Base-by-base conservation (phyloP, 2,329 filamentous ascomycete species). In the Ceratocystis variospora region DNA sequence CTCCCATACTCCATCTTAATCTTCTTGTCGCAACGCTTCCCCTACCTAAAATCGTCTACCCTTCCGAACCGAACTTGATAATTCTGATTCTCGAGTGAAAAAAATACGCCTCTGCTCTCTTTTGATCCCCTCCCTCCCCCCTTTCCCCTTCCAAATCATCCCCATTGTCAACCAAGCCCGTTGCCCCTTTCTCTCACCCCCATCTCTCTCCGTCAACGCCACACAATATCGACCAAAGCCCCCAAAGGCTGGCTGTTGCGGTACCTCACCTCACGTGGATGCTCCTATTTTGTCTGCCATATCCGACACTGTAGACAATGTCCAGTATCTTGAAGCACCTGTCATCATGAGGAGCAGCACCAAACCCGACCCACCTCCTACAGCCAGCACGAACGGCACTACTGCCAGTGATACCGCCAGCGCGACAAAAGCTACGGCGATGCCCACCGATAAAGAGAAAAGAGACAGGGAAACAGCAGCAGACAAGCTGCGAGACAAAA, bases 291-390 rank as follows among this genome's bases (percentile, higher is more conserved):
- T 46, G 37, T 50, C 12, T 57, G 44, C 8, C 33, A 25, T 46
- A 22, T 25, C 33, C 28, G 25, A 37, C 63, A 33, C 33, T 10
- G 33, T 57, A 46, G 53, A 57, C 53, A 19, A 65, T 65, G 63
- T 65, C 50, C 37, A 48, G 63, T 61, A 59, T 57, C 50, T 57
- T 17, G 37, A 57, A 59, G 50, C 53, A 45, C 50, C 63, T 45
- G 55, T 57, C 33, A 65, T 65, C 17, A 65, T 65, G 53, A 65
- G 53, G 63, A 65, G 63, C 53, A 61, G 63, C 48, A 65, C 44
- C 22, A 65, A 65, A 65, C 55, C 53, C 10, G 50, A 65, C 8
- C 37, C 53, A 25, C 41, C 63, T 44, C 48, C 53, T 31, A 22
- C 50, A 57, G 45, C 19, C 48, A 45, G n/a, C 33, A 33, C 41